These are phyloP conservation scores for Phanerochaete carnosa DNA, from an alignment of 768 basidiomycete species.

Conservation along the genomic window DNA sequence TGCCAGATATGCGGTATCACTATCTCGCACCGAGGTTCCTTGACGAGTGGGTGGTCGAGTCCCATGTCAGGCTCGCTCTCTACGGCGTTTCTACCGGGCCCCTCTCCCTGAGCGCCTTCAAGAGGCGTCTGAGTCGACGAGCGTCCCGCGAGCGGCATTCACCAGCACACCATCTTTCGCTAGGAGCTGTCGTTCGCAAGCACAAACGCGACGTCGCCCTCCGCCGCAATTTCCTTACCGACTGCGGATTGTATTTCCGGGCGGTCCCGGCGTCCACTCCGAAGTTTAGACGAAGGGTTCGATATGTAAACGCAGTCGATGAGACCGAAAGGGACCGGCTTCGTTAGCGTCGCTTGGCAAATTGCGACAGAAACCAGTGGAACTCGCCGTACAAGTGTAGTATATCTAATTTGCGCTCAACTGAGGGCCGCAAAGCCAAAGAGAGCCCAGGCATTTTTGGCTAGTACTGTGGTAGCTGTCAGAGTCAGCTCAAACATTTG, in stretches of 20 bases:
- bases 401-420: slow-evolving; percentile 51
- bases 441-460: slow-evolving; percentile 72
- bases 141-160: slow-evolving; percentile 79
- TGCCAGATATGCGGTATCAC: neutral
- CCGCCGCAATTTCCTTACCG: slow-evolving; percentile 62
- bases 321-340: slow-evolving; percentile 81
- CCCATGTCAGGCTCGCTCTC: slow-evolving; percentile 84
- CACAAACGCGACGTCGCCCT: slow-evolving; percentile 84
- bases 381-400: slow-evolving; percentile 70
- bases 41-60: slow-evolving; percentile 75
- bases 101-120: slow-evolving; percentile 72
- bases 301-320: slow-evolving; percentile 68
- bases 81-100: slow-evolving; percentile 90
- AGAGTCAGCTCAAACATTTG: neutral
- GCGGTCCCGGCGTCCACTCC: slow-evolving; percentile 36
- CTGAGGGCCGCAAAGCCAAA: slow-evolving; percentile 82
- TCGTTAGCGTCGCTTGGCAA: slow-evolving; percentile 75
- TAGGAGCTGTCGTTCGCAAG: slow-evolving; percentile 73
- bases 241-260: slow-evolving; percentile 24
- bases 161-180: slow-evolving; percentile 83
- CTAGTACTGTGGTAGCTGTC: slow-evolving; percentile 61
- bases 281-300: slow-evolving; percentile 47
- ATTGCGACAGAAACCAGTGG: slow-evolving; percentile 96
- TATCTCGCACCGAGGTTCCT: slow-evolving; percentile 58
- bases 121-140: slow-evolving; percentile 91